Evolutionary conservation across 2,329 filamentous ascomycete genomes (phyloP), one percentile per base, ranked within the genome.

Genomic region (Lomentospora prolificans): DNA sequence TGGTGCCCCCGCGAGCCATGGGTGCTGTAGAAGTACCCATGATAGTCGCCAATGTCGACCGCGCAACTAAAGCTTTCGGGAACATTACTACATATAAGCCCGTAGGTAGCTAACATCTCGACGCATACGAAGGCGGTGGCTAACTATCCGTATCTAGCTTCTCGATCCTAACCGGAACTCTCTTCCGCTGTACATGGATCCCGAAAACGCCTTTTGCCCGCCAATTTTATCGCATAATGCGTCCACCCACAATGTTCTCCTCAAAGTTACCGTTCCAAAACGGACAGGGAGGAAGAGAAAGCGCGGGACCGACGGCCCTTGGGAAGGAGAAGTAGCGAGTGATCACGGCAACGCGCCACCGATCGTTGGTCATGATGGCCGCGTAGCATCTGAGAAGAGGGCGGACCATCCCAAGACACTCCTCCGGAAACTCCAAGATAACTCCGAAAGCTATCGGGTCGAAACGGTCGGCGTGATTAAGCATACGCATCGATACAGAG

Each of bases 211-310:
- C 2, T 83, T 89, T 64, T 84, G 87, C 63, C 86, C 87, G 62
- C 88, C 89, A 7, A 75, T 96, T 58, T 75, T 86, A 61, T 96
- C 92, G 6, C 84, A 85, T 44, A 87, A 86, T 65, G 81, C 85
- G 30, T 72, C 81, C 19, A 87, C 89, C 8, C 89, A 90, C 65
- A 95, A 96, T 65, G 73, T 97, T 19, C 77, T 97, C 19, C 76
- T 99, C 55, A 91, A 90, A 67, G 78, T 99, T 56, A 90, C 86
- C 0, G 82, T 97, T 1, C 92, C 94, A 0, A 94, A 85, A 68
- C 78, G 89, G 56, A 96, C 90, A 2, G 91, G 91, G 3, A 81
- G 90, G 58, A 95, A 88, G 70, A 81, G 91, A 57, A 96, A 91
- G 72, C 78, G 85, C 62, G 90, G 89, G n/a, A 83, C 82, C 4